phyloP scores from a whole-genome alignment of 139 green algal species.

The Penium margaritaceum region DNA sequence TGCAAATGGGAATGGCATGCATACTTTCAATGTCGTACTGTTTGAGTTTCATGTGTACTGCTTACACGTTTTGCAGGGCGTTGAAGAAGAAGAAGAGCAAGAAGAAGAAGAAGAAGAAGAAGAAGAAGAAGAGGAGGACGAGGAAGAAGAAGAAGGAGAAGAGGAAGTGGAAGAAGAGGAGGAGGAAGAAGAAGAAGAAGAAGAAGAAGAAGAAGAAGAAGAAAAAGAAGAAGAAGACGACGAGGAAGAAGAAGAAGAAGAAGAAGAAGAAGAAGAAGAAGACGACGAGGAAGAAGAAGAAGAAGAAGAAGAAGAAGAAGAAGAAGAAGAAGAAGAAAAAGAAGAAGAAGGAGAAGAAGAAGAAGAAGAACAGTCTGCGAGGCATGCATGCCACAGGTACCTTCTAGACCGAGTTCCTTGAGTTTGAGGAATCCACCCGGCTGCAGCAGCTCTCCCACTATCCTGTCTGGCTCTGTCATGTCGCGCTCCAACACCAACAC shows the following conservation, averaged over 20 bases:
- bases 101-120: too few relatives aligned
- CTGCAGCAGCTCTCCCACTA: slow-evolving; percentile 97
- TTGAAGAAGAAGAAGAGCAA: too few relatives aligned
- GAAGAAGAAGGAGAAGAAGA: too few relatives aligned
- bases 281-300: background rate
- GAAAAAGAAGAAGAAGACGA: background rate
- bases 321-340: too few relatives aligned
- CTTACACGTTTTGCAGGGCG: too few relatives aligned
- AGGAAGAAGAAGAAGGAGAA: background rate
- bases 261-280: background rate
- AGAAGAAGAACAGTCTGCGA: too few relatives aligned
- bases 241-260: background rate
- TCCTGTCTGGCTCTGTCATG: slow-evolving; percentile 85
- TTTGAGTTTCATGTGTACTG: too few relatives aligned
- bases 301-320: too few relatives aligned
- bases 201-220: background rate
- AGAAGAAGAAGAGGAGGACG: too few relatives aligned
- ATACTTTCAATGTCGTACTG: too few relatives aligned
- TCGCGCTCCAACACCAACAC: slow-evolving; percentile 89
- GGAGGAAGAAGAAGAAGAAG: background rate
- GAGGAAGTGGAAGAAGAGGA: background rate
- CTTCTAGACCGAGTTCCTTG: slow-evolving; percentile 76
- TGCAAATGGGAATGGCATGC: too few relatives aligned
- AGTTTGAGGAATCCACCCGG: slow-evolving; percentile 87
- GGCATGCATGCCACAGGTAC: too few relatives aligned